Base-by-base conservation (phyloP, 2,329 filamentous ascomycete species). In the Metarhizium humberi region DNA sequence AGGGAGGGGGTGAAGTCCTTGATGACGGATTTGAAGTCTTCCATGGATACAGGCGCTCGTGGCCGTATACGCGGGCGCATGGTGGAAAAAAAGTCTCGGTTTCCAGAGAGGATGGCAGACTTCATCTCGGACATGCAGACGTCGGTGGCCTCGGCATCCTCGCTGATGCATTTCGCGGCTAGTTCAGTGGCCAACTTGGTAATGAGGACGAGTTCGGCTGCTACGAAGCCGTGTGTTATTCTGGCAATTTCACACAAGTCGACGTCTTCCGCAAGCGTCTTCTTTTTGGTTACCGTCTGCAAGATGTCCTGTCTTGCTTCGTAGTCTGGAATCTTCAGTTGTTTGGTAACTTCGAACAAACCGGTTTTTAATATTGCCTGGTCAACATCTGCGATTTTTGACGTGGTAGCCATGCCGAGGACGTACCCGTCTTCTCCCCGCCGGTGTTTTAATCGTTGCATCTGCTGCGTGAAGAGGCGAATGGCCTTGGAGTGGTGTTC, bases 401-500 rank as follows among this genome's bases (percentile, higher is more conserved):
- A 96, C 0, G 92, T 96, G 3, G 94, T 94, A 1, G 92, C 94
- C 52, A 97, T 80, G 14, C 96, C 89, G 36, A 97, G 86, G 8
- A 97, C 89, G 1, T 88, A 87, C 65, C 89, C 89, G 3, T 75
- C 82, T 83, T 3, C 86, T 85, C 59, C 85, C 84, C 55, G 89
- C 84, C 59, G 87, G 76, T 42, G 83, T 34, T 32, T 79, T 45
- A 97, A 77, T 55, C 88, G 85, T 64, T 91, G 88, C 87, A 97
- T 95, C 56, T 91, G 95, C 20, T 87, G 86, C 55, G 90, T 75
- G 60, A 97, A 83, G 65, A 95, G 88, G 1, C 85, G 82, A 13
- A 95, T 86, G 59, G 95, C 94, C 53, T 91, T 78, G 66, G 90
- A 89, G 67, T 96, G 91, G 83, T 95, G 92, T 60, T 96, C 90